Conservation (phyloP, 1,284 basidiomycete species). For the Blastosporella zonata region DNA sequence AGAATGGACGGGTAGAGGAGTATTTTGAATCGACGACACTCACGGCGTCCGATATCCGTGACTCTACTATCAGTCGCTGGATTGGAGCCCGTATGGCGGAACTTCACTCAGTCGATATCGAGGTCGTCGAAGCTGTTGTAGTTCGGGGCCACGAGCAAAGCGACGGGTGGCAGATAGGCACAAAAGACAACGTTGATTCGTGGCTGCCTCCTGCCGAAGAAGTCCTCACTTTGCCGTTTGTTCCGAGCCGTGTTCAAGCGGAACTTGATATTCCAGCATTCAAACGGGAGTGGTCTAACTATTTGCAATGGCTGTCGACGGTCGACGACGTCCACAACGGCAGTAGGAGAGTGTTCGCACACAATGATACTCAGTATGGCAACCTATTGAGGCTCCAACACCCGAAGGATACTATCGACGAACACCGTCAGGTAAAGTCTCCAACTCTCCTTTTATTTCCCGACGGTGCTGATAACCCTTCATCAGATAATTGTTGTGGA, state of each 20-base stretch:
- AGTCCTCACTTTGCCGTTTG: slow-evolving; percentile 54
- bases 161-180: slow-evolving; percentile 54
- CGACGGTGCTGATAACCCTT: slow-evolving; percentile 14
- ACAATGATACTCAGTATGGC: slow-evolving; percentile 94
- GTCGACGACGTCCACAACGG: slow-evolving; percentile 54
- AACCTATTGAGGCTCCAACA: slow-evolving; percentile 78
- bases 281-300: slow-evolving; percentile 59
- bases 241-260: slow-evolving; percentile 40
- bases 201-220: slow-evolving; percentile 66
- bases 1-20: slow-evolving; percentile 90
- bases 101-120: slow-evolving; percentile 85
- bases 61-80: slow-evolving; percentile 72
- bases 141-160: slow-evolving; percentile 39
- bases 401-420: slow-evolving; percentile 50
- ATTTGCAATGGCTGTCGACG: slow-evolving; percentile 65
- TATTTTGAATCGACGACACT: slow-evolving; percentile 88
- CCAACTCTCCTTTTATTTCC: not conserved
- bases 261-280: slow-evolving; percentile 66
- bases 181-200: slow-evolving; percentile 56
- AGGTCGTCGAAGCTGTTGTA: slow-evolving; percentile 52
- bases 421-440: slow-evolving; percentile 62
- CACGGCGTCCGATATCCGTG: slow-evolving; percentile 72
- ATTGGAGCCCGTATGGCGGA: slow-evolving; percentile 92
- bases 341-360: slow-evolving; percentile 72
- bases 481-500: slow-evolving; percentile 87